Conservation (phyloP, 352 stramenopile genomes). For the Pythium apleroticum region DNA sequence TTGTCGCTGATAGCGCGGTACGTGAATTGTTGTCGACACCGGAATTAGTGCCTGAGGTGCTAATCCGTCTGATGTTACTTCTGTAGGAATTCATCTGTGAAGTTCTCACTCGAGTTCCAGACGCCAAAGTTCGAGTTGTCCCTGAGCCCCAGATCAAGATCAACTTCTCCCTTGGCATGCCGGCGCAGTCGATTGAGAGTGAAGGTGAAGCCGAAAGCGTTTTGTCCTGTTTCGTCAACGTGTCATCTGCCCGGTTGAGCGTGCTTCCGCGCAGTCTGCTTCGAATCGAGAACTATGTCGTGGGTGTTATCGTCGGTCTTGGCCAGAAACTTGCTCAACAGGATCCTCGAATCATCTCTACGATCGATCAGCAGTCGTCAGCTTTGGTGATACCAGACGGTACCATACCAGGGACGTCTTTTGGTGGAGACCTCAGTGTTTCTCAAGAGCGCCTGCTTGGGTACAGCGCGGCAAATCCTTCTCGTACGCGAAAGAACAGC, state of each 20-base stretch:
- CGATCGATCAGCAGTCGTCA: constrained; percentile 16
- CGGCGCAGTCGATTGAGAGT: neutral
- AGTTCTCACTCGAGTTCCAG: constrained; percentile 14
- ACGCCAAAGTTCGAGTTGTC: neutral
- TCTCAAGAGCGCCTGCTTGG: constrained; percentile 19
- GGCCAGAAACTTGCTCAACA: constrained; percentile 27
- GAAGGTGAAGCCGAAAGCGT: neutral
- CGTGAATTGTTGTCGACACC: neutral
- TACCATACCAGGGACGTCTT: neutral
- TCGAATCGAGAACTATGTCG: constrained; percentile 27
- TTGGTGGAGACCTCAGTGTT: constrained; percentile 1
- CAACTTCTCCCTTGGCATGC: neutral
- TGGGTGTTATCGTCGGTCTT: constrained; percentile 18
- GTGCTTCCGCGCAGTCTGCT: constrained; percentile 26
- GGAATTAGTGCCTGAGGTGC: too few species aligned
- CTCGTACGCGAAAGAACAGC: constrained; percentile 48
- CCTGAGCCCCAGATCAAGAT: constrained; percentile 18
- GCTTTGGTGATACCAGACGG: constrained; percentile 10
- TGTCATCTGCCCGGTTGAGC: constrained; percentile 19
- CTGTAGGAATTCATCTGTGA: constrained; percentile 24
- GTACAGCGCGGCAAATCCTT: constrained; percentile 14
- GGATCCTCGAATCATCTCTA: constrained; percentile 27
- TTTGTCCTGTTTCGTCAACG: constrained; percentile 1
- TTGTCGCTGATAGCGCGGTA: constrained; percentile 24
- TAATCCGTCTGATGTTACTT: neutral